Percentiles rank a stretch among this genome's conserved stretches.
Conservation (phyloP, 768 basidiomycete genomes). For the Boletus tylopilopsis region DNA sequence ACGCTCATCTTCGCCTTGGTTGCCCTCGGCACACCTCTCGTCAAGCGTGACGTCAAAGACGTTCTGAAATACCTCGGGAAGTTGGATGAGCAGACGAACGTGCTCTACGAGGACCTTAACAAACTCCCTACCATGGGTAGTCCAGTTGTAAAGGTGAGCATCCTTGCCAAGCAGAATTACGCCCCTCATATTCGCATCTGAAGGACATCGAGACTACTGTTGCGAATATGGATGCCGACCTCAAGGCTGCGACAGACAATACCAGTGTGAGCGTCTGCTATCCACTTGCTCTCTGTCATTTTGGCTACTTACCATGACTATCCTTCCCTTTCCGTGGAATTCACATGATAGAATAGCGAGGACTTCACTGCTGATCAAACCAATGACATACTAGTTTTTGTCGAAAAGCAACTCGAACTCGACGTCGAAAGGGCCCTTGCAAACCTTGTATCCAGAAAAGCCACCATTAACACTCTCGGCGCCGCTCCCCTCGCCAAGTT, state of each 20-base stretch:
- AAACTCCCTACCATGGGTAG: background rate
- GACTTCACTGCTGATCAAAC: background rate
- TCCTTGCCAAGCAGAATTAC: background rate
- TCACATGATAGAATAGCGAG: background rate
- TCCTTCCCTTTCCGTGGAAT: too few species aligned
- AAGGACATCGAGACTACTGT: background rate
- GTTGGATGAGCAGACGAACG: rapidly evolving
- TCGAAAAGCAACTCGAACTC: rapidly evolving
- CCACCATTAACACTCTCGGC: background rate
- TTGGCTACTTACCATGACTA: background rate
- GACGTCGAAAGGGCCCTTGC: background rate
- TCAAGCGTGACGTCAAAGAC: conserved; percentile 1
- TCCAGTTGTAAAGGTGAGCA: background rate
- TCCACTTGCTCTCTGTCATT: background rate
- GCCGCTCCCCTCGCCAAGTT: rapidly evolving
- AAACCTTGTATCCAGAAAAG: background rate
- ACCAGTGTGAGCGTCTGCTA: background rate
- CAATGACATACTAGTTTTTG: rapidly evolving
- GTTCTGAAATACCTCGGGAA: background rate
- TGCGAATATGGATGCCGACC: rapidly evolving
- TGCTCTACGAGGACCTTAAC: background rate
- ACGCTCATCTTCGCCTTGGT: conserved; percentile 7
- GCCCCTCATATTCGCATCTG: background rate
- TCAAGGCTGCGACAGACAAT: background rate
- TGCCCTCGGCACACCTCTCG: conserved; percentile 10